Evolutionary conservation across 805 yeast genomes (phyloP).

Genomic region (Spathaspora arborariae): DNA sequence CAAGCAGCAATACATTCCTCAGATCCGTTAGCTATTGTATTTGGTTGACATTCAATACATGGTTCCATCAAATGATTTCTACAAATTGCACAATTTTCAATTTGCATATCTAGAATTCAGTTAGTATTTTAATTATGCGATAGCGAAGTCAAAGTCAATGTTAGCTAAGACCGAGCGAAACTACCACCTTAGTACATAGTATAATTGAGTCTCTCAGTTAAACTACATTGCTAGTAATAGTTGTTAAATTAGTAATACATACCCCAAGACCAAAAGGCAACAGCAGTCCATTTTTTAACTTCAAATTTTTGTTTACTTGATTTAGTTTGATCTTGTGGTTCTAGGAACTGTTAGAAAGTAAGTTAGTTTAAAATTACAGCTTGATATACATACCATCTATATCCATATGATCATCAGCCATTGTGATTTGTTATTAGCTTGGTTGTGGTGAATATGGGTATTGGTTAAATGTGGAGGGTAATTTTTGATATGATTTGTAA

Average conservation of each 20-base stretch:
- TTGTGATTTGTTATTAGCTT: not conserved
- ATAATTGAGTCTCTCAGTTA: no score
- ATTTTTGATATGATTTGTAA: not conserved
- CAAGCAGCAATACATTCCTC: slow-evolving; percentile 93
- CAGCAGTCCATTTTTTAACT: slow-evolving; percentile 97
- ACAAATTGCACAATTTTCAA: slow-evolving; percentile 97
- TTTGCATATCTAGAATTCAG: slow-evolving; percentile 56
- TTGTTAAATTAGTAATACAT: slow-evolving; percentile 20
- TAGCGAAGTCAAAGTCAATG: no score
- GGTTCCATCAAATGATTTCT: slow-evolving; percentile 98
- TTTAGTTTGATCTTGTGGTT: not conserved
- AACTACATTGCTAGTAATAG: no score
- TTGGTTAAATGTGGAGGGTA: not conserved
- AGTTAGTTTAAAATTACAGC: not conserved
- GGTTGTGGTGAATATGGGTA: not conserved
- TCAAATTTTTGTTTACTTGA: slow-evolving; percentile 75
- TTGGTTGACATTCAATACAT: slow-evolving; percentile 94
- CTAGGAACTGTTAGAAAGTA: not conserved
- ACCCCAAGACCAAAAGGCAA: slow-evolving; percentile 99
- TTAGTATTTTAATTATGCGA: no score
- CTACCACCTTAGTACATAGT: no score
- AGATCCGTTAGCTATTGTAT: slow-evolving; percentile 46
- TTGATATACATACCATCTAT: slow-evolving; percentile 4
- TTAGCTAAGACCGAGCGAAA: no score
- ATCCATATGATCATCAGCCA: slow-evolving; percentile 8